Conservation (phyloP, 2,329 filamentous ascomycete species). For the Massarina eburnea region DNA sequence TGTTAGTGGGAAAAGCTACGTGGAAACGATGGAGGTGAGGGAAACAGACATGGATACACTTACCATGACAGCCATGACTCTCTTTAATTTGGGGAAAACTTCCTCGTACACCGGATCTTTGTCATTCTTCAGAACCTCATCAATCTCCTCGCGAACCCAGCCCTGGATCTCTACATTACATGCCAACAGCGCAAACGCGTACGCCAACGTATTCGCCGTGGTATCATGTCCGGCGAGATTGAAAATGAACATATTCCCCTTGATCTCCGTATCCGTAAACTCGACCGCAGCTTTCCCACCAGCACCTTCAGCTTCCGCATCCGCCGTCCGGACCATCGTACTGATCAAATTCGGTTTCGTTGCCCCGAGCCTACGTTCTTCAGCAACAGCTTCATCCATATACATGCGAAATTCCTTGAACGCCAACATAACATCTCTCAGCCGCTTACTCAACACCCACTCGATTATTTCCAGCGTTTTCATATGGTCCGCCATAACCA, state of each 20-base stretch:
- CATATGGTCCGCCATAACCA: constrained; percentile 12
- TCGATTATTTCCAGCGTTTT: constrained; percentile 11
- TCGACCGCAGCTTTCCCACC: neutral
- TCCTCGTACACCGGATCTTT: constrained; percentile 42
- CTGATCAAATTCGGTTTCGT: constrained; percentile 30
- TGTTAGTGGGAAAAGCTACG: neutral
- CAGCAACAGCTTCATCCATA: constrained; percentile 21
- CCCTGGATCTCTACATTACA: constrained; percentile 53
- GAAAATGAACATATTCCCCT: constrained; percentile 36
- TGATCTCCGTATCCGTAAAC: constrained; percentile 24
- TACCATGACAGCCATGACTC: constrained; percentile 54
- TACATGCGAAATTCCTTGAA: constrained; percentile 20
- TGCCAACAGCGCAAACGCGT: constrained; percentile 51
- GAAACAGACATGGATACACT: constrained; percentile 4
- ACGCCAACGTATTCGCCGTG: constrained; percentile 52
- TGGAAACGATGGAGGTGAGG: neutral
- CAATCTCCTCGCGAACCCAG: constrained; percentile 56
- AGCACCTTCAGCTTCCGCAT: neutral
- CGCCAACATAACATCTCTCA: constrained; percentile 19
- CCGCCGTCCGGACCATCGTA: constrained; percentile 25
- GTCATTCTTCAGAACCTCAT: constrained; percentile 34
- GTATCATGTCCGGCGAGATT: constrained; percentile 35
- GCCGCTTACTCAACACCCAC: constrained; percentile 12
- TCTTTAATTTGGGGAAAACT: constrained; percentile 47
- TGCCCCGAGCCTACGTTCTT: constrained; percentile 5